phyloP scores from a whole-genome alignment of 768 basidiomycete genomes.

The Suillus variegatus region DNA sequence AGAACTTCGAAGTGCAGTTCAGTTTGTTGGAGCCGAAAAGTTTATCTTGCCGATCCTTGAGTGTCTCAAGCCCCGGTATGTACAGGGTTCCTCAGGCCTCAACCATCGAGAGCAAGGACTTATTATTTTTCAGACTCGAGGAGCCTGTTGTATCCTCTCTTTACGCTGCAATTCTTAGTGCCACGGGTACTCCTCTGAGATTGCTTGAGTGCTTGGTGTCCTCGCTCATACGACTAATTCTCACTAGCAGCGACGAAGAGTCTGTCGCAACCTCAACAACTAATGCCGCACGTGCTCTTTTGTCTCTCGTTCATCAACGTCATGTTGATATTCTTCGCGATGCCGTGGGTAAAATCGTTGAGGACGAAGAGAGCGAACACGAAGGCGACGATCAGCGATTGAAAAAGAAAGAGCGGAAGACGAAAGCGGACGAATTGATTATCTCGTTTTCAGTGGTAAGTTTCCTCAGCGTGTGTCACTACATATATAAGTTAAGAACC shows the following conservation, averaged over 20 bases:
- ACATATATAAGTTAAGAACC: not conserved
- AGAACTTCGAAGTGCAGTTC: constrained; percentile 44
- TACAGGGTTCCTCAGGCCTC: constrained; percentile 10
- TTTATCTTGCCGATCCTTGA: constrained; percentile 55
- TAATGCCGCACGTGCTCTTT: constrained; percentile 34
- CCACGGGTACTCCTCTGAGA: constrained; percentile 18
- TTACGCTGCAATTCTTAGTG: constrained; percentile 33
- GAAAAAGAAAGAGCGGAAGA: constrained; percentile 35
- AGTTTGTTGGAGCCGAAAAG: constrained; percentile 56
- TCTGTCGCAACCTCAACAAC: constrained; percentile 1
- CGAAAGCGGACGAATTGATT: constrained; percentile 53
- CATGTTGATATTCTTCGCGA: constrained; percentile 52
- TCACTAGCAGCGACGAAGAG: constrained; percentile 7
- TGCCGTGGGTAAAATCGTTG: constrained; percentile 39
- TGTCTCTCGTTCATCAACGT: constrained; percentile 67
- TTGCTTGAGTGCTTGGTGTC: constrained; percentile 25
- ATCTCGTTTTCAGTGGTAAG: constrained; percentile 60
- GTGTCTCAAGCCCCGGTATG: constrained; percentile 42
- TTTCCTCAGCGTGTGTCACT: not conserved
- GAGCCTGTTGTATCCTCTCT: constrained; percentile 29
- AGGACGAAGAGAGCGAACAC: constrained; percentile 17
- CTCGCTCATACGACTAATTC: constrained; percentile 24
- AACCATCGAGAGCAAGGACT: not conserved
- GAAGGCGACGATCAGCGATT: constrained; percentile 20
- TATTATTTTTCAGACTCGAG: constrained; percentile 27